Evolutionary conservation across 805 yeast species (phyloP), one percentile per base, ranked within the genome.

Genomic region (Lipomyces spencermartinsiae): DNA sequence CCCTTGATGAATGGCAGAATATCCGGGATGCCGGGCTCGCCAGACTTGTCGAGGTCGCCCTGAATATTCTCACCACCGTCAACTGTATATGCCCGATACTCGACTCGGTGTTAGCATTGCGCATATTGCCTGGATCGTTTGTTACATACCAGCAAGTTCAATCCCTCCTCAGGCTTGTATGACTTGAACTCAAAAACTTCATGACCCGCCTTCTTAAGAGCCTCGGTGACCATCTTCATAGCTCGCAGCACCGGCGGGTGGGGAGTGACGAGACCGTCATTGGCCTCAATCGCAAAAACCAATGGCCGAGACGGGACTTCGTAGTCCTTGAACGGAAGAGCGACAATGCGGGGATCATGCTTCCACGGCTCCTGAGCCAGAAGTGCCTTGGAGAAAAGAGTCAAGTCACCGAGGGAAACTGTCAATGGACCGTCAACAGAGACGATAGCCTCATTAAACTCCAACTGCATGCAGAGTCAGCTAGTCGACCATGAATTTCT

Each of bases 361-460:
- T 74, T 65, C 84, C 85, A 82, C 4, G 86, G 85, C 67, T 82
- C 78, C 3, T 75, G 71, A 7, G 69, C 75, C 12, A 75, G 66
- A 51, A 79, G 66, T 1, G 83, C 61, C 63, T 82, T 80, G 83
- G 85, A 82, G 76, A 85, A 81, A 49, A 82, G 80, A 22, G 83
- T 84, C 63, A 86, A 76, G 75, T 85, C 88, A 14, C 81, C 85
- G 57, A 86, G 77, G 2, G 83, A 76, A 65, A 83, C 79, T 8
- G 86, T 81, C 76, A 87, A 71, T 16, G 89, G 89, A 1, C 89
- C 90, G 64, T 80, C 80, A 25, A 85, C 87, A 1, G 86, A 84
- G 53, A 78, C 77, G 22, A 84, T 78, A 2, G 81, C 68, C 71
- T 77, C 72, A 61, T 66, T 73, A 3, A 84, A 84, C 39, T 62